Evolutionary conservation across 345 rosid species (phyloP), one percentile per base, ranked within the genome.

Genomic region (Erysimum cheiranthoides): DNA sequence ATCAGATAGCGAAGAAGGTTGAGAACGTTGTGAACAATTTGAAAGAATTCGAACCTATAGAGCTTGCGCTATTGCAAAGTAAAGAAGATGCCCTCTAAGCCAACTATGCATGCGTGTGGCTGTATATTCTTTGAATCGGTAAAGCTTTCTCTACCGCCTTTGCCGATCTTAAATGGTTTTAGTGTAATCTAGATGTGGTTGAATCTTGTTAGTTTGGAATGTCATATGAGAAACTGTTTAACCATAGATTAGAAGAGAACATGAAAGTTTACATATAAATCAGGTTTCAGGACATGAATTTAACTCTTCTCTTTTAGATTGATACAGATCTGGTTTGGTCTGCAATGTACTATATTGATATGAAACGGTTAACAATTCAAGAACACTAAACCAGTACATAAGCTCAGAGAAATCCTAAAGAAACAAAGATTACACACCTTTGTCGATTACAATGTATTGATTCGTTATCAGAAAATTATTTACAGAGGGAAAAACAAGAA

Each of bases 1-100:
- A 81, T 40, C 84, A 76, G 43, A 72, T 90, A 43, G 76, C 86
- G 4, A 81, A 71, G 79, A 90, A 85, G 81, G 84, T 90, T 12
- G 82, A 88, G 71, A 80, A 64, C 3, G 86, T 86, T 5, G 84
- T 87, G 38, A 75, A 73, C 70, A 87, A 87, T 69, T 66, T 90
- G 40, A 87, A 81, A 68, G 89, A 86, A 47, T 85, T 77, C 8
- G 95, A 86, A 75, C 71, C 81, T 53, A 68, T 85, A 74, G 88
- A 86, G 12, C 70, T 53, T 52, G 88, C 71, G 62, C 76, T 86
- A 25, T 72, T 65, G 74, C 82, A 61, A 30, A 79, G 66, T 63
- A 78, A 77, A 83, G 82, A 85, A 83, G 56, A 50, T 35, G 2
- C 7, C 10, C 1, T 74, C 8, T 65, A 74, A 46, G 50, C 34